phyloP scores from a whole-genome alignment of 1,284 basidiomycete genomes.

The Austropuccinia psidii region DNA sequence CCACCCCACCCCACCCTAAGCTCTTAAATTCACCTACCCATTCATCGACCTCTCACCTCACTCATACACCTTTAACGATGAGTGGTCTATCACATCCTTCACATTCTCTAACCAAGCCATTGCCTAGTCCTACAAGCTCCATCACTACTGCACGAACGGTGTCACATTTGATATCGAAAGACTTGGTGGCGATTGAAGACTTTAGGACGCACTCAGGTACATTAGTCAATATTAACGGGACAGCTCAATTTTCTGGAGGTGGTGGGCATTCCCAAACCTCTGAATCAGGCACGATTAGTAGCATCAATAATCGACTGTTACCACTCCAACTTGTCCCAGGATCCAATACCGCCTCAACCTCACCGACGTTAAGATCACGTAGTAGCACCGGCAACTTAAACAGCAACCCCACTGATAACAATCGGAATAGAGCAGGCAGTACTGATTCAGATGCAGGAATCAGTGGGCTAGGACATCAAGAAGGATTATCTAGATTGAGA shows the following conservation, averaged over 20 bases:
- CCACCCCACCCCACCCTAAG: background rate
- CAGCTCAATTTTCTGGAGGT: background rate
- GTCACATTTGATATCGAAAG: constrained; percentile 25
- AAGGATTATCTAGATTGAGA: constrained; percentile 10
- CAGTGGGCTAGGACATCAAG: background rate
- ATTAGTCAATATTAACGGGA: background rate
- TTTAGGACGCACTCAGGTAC: constrained; percentile 12
- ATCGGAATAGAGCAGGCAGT: constrained; percentile 4
- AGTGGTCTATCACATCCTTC: background rate
- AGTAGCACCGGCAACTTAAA: constrained; percentile 24
- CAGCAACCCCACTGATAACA: background rate
- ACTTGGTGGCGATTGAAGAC: constrained; percentile 32
- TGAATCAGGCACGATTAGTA: background rate
- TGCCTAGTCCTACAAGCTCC: constrained; percentile 17
- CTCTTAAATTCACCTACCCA: background rate
- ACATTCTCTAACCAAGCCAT: background rate
- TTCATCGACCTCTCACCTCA: background rate
- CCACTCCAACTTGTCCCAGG: background rate
- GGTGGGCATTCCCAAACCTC: background rate
- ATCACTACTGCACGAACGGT: constrained; percentile 20
- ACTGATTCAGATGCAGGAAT: constrained; percentile 16
- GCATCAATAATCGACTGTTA: background rate
- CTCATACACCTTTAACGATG: background rate
- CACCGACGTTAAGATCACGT: background rate
- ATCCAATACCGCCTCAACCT: background rate